Conservation (phyloP, 1,284 basidiomycete genomes). For the Ganoderma meredithae region DNA sequence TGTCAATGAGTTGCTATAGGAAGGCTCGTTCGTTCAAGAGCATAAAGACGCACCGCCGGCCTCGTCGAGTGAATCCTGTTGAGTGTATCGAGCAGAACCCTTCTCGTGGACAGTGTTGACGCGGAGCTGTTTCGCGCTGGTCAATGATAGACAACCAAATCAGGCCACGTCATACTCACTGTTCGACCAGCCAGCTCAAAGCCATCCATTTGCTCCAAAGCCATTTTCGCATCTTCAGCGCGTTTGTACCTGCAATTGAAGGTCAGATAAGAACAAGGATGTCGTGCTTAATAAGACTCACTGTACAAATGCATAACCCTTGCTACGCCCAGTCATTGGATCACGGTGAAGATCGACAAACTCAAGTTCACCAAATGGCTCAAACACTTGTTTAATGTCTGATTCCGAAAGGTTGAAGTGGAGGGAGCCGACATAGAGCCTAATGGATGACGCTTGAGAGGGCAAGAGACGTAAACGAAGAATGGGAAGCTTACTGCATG, state of each 20-base stretch:
- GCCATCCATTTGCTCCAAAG: conserved; percentile 97
- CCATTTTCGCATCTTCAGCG: conserved; percentile 92
- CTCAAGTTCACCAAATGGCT: conserved; percentile 96
- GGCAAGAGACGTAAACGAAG: not conserved
- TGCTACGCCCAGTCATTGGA: conserved; percentile 91
- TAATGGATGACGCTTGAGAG: conserved; percentile 40
- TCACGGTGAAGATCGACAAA: conserved; percentile 98
- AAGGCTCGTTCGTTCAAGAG: not conserved
- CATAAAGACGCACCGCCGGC: conserved; percentile 66
- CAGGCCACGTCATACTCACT: conserved; percentile 52
- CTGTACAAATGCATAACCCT: conserved; percentile 99
- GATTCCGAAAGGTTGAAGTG: conserved; percentile 96
- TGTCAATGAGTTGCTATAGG: conserved; percentile 1
- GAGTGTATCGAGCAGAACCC: conserved; percentile 75
- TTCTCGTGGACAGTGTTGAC: conserved; percentile 94
- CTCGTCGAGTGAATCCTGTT: conserved; percentile 84
- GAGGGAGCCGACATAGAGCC: conserved; percentile 95
- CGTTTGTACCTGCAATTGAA: conserved; percentile 75
- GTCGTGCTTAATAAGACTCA: conserved; percentile 48
- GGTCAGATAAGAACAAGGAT: conserved; percentile 6
- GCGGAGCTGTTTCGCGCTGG: conserved; percentile 65
- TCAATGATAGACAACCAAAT: conserved; percentile 15
- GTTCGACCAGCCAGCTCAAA: conserved; percentile 96
- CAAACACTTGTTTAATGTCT: conserved; percentile 98
- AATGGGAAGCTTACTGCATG: conserved; percentile 68